Evolutionary conservation across 306 rosid species (phyloP).

Genomic region (Malus orientalis): DNA sequence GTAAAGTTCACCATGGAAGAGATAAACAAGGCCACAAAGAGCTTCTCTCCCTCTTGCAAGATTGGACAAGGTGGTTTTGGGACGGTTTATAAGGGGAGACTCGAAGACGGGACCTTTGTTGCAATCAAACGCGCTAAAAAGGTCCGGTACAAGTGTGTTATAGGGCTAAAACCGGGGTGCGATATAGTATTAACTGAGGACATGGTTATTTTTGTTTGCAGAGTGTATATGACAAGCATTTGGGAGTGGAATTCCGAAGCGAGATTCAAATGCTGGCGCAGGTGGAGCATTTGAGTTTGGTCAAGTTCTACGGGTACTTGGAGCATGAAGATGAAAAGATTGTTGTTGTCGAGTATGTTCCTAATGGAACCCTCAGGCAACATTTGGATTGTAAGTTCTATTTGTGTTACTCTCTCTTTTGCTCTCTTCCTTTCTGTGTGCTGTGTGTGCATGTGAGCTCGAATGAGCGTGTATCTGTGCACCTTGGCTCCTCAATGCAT

Average conservation of each 20-base stretch:
- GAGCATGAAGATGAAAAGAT: conserved; percentile 72
- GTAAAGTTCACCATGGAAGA: conserved; percentile 61
- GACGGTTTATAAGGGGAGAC: conserved; percentile 74
- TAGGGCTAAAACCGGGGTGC: neutral
- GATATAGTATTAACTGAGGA: neutral
- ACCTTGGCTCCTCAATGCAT: neutral
- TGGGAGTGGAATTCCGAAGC: conserved; percentile 73
- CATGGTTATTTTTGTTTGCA: conserved; percentile 23
- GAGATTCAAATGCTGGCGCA: conserved; percentile 78
- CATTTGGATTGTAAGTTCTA: conserved; percentile 86
- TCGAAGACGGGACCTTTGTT: conserved; percentile 56
- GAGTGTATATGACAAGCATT: conserved; percentile 71
- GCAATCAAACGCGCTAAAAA: conserved; percentile 94
- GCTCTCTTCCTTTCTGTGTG: neutral
- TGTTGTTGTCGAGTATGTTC: conserved; percentile 78
- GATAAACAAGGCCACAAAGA: conserved; percentile 61
- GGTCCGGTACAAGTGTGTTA: conserved; percentile 32
- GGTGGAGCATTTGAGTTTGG: conserved; percentile 86
- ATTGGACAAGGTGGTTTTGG: conserved; percentile 99
- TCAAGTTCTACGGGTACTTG: conserved; percentile 67
- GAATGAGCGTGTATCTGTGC: neutral
- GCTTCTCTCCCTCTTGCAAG: conserved; percentile 72
- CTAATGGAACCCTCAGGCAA: conserved; percentile 87
- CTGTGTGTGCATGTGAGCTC: neutral
- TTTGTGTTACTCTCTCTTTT: neutral